Conservation (phyloP, 148 eudicot genomes). For the Drosera capensis region DNA sequence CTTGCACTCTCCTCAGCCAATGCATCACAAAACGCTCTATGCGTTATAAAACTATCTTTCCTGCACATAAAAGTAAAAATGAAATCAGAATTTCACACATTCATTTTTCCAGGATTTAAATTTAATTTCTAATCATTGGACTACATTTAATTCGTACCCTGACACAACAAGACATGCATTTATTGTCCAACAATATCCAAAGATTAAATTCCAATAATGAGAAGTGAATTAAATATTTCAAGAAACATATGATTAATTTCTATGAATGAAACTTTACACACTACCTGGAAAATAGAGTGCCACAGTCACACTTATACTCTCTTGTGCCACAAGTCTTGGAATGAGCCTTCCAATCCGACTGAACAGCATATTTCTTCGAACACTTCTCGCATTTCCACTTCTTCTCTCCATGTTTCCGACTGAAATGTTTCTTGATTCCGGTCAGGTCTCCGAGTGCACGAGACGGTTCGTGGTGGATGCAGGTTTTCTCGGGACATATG, state of each 20-base stretch:
- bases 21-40: not conserved
- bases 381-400: not conserved
- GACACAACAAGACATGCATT: not conserved
- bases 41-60: not conserved
- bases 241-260: not conserved
- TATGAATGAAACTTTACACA: not conserved
- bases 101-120: not conserved
- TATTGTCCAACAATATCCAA: not conserved
- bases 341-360: not conserved
- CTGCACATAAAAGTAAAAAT: not conserved
- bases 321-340: not conserved
- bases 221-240: slow-evolving; percentile 1
- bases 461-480: not conserved
- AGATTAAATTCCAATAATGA: not conserved
- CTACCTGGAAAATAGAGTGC: not conserved
- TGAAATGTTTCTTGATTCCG: not conserved
- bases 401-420: not conserved
- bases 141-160: not conserved
- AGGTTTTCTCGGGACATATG: not conserved
- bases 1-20: not conserved
- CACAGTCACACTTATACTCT: not conserved
- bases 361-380: not conserved
- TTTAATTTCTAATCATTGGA: not conserved
- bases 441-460: not conserved
- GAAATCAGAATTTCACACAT: not conserved